phyloP scores from a whole-genome alignment of 1,139 yeast species.

The Debaryomyces udenii region DNA sequence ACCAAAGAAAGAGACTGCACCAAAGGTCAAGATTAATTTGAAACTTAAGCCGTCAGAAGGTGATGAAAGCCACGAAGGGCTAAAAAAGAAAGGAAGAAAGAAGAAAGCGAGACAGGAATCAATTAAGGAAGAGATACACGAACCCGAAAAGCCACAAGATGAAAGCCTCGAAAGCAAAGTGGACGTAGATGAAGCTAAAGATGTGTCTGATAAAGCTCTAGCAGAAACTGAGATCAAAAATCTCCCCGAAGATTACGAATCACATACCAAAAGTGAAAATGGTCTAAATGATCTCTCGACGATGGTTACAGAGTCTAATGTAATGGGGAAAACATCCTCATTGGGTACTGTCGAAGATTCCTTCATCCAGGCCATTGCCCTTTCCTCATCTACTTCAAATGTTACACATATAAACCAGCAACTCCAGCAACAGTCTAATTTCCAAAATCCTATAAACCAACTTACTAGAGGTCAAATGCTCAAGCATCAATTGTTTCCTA shows the following conservation, averaged over 20 bases:
- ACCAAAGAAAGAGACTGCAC: slow-evolving; percentile 17
- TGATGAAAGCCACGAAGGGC: slow-evolving; percentile 20
- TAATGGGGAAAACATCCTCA: slow-evolving; percentile 36
- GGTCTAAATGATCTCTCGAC: slow-evolving; percentile 2
- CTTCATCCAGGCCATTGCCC: slow-evolving; percentile 39
- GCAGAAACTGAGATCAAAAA: too few species aligned
- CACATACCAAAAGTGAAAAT: slow-evolving; percentile 15
- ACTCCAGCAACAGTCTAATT: slow-evolving; percentile 27
- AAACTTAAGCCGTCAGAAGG: slow-evolving; percentile 16
- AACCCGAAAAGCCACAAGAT: slow-evolving; percentile 14
- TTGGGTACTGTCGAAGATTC: slow-evolving; percentile 29
- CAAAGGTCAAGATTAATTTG: slow-evolving; percentile 30
- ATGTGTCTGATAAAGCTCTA: slow-evolving; percentile 2
- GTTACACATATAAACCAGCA: slow-evolving; percentile 28
- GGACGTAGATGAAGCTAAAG: slow-evolving; percentile 18
- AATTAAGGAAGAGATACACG: slow-evolving; percentile 21
- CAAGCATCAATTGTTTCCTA: slow-evolving; percentile 38
- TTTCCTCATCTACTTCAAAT: slow-evolving; percentile 41
- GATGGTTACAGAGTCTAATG: slow-evolving; percentile 18
- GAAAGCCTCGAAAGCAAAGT: slow-evolving; percentile 12
- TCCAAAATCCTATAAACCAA: slow-evolving; percentile 19
- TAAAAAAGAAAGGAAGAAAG: slow-evolving; percentile 24
- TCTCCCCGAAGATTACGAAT: slow-evolving; percentile 11
- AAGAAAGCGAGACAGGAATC: slow-evolving; percentile 18
- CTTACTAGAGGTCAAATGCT: slow-evolving; percentile 30